Percentiles rank a stretch among this genome's conserved stretches.
phyloP scores from a whole-genome alignment of 2,329 filamentous ascomycete species.

The Thelonectria blattea region DNA sequence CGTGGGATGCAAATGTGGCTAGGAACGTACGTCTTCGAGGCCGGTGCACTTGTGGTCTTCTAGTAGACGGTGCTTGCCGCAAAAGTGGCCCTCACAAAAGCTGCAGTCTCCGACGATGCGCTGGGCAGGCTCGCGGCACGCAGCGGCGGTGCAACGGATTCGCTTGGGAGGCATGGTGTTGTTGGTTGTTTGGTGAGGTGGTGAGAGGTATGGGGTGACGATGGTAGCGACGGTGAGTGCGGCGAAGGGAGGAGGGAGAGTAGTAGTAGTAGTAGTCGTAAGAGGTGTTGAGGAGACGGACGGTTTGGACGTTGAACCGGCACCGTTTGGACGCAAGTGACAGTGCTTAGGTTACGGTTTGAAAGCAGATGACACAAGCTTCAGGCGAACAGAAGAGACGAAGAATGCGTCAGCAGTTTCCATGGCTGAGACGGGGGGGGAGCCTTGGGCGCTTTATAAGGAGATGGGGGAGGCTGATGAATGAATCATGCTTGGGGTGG shows the following conservation, averaged over 20 bases:
- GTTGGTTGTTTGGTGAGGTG: conserved; percentile 13
- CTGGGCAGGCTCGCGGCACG: conserved; percentile 86
- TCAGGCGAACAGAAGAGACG: conserved; percentile 28
- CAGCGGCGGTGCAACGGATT: conserved; percentile 85
- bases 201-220: conserved; percentile 15
- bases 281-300: neutral
- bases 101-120: conserved; percentile 95
- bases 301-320: neutral
- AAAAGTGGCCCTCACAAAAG: conserved; percentile 94
- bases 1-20: neutral
- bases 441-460: conserved; percentile 33
- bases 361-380: conserved; percentile 25
- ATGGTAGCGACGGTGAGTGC: conserved; percentile 25
- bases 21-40: conserved; percentile 76
- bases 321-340: conserved; percentile 22
- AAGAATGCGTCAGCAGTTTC: conserved; percentile 21
- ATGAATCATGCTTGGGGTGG: conserved; percentile 40
- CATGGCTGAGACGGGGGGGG: conserved; percentile 21
- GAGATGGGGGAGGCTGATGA: conserved; percentile 38
- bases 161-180: conserved; percentile 71
- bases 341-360: conserved; percentile 19
- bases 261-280: neutral
- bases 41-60: conserved; percentile 94
- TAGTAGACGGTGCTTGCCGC: conserved; percentile 90
- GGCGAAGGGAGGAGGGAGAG: conserved; percentile 4